Conservation (phyloP, 2,329 filamentous ascomycete species). For the Penicillium sp. region DNA sequence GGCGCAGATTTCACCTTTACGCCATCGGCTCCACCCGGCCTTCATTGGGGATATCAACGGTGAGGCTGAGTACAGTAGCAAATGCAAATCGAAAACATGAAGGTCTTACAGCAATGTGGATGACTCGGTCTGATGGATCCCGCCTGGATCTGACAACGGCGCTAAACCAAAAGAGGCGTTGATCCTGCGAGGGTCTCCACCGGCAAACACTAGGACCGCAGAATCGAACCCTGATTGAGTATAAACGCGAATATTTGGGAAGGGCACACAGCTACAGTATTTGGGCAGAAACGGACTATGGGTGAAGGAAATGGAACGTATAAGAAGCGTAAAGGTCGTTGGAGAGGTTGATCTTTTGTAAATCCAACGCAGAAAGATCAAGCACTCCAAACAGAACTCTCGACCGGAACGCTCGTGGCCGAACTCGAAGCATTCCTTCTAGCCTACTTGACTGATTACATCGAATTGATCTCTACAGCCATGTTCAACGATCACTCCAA, state of each 20-base stretch:
- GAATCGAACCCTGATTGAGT: background rate
- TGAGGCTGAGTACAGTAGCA: background rate
- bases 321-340: background rate
- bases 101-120: background rate
- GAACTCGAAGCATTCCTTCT: background rate
- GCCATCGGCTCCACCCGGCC: background rate
- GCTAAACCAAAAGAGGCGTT: constrained; percentile 1
- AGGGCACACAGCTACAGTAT: background rate
- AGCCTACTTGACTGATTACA: too few relatives aligned
- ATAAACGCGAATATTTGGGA: background rate
- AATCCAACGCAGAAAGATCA: background rate
- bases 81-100: too few relatives aligned
- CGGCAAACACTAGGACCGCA: background rate
- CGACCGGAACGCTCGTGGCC: background rate
- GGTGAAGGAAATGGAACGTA: background rate
- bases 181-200: constrained; percentile 9
- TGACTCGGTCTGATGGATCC: background rate
- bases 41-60: background rate
- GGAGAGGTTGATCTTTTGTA: background rate
- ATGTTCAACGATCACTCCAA: background rate
- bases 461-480: background rate
- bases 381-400: background rate
- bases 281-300: background rate
- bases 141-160: background rate
- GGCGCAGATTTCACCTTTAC: background rate